Percentiles rank a stretch among this genome's conserved stretches.
These are phyloP conservation scores for Henckelia pumila DNA, from an alignment of 257 asterid species.

Conservation along the genomic window DNA sequence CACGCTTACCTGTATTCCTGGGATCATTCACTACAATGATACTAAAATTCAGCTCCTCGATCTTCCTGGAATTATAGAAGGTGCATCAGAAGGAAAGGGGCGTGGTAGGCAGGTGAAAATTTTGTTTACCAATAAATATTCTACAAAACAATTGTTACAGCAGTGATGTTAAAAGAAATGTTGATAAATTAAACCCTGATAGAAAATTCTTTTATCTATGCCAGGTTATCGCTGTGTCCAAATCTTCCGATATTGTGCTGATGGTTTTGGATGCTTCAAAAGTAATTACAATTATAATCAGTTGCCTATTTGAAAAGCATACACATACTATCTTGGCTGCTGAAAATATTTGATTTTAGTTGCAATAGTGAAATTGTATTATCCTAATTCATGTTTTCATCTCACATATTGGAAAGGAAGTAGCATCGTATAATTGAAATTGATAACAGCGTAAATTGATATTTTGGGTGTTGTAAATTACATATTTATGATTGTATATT, in stretches of 20 bases:
- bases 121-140: slow-evolving; percentile 3
- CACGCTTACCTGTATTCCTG: slow-evolving; percentile 98
- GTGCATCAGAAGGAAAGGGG: slow-evolving; percentile 99
- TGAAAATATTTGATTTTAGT: no score
- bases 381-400: not conserved
- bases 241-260: slow-evolving; percentile 92
- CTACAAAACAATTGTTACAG: slow-evolving; percentile 11
- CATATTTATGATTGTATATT: not conserved
- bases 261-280: slow-evolving; percentile 78
- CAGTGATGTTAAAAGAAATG: slow-evolving; percentile 7
- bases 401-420: not conserved
- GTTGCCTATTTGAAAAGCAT: not conserved
- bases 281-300: slow-evolving; percentile 35
- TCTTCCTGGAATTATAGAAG: slow-evolving; percentile 99
- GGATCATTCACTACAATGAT: slow-evolving; percentile 91
- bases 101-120: slow-evolving; percentile 94
- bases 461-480: not conserved
- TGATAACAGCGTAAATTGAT: not conserved
- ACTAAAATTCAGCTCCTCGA: slow-evolving; percentile 97
- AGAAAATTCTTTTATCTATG: slow-evolving; percentile 29
- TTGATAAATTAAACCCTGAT: slow-evolving; percentile 20
- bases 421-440: not conserved
- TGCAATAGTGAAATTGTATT: not conserved
- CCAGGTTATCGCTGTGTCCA: slow-evolving; percentile 96
- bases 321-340: not conserved